A percentile compares a stretch with the other conserved stretches of the same genome.
phyloP scores from a whole-genome alignment of 345 rosid species.

The Euphorbia tirucalli region DNA sequence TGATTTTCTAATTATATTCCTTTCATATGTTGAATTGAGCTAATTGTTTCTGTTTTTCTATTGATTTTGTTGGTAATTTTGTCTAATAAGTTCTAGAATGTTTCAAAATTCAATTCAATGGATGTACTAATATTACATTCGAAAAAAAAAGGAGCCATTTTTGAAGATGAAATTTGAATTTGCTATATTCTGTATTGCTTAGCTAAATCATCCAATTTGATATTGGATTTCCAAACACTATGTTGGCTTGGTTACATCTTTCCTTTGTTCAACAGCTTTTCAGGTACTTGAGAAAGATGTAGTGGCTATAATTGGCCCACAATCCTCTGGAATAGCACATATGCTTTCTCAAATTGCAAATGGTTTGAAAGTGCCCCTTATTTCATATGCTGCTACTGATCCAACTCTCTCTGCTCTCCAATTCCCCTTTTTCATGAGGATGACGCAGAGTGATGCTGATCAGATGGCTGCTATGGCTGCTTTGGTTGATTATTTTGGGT shows the following conservation, averaged over 20 bases:
- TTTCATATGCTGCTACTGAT: conserved; percentile 89
- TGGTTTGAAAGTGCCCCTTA: conserved; percentile 67
- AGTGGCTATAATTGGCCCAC: conserved; percentile 76
- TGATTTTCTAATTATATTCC: neutral
- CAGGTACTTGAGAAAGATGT: conserved; percentile 56
- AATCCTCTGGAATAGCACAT: conserved; percentile 77
- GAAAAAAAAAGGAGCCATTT: neutral
- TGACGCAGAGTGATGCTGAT: conserved; percentile 61
- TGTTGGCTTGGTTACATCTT: neutral
- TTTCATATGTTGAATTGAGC: no score
- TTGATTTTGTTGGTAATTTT: no score
- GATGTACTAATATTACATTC: no score
- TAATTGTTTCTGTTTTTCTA: no score
- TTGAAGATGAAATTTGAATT: neutral
- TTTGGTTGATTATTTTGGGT: conserved; percentile 53
- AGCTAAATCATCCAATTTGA: conserved; percentile 1
- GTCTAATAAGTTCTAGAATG: neutral
- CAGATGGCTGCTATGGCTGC: conserved; percentile 85
- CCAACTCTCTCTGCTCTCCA: conserved; percentile 85
- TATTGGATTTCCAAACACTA: neutral
- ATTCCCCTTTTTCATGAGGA: conserved; percentile 71
- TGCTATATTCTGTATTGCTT: neutral
- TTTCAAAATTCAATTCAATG: no score
- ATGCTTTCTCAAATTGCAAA: conserved; percentile 54
- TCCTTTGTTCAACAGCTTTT: conserved; percentile 62